phyloP scores from a whole-genome alignment of 2,329 filamentous ascomycete genomes.

The Diaporthe ilicicola region DNA sequence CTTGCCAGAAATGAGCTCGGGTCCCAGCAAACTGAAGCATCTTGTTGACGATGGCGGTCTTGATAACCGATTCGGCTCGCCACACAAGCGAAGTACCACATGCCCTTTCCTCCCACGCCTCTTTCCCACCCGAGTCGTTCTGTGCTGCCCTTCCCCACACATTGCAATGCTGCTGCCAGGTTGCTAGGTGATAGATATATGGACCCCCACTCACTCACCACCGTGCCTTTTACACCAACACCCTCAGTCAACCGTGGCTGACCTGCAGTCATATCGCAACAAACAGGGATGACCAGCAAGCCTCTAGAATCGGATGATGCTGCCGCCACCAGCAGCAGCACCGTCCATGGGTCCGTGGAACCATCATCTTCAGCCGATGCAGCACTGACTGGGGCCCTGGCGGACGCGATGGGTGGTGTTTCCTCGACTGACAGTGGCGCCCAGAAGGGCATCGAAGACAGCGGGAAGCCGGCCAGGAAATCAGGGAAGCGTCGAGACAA shows the following conservation, averaged over 20 bases:
- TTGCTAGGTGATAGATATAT: background rate
- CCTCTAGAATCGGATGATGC: background rate
- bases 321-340: background rate
- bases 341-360: background rate
- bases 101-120: background rate
- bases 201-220: background rate
- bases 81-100: conserved; percentile 25
- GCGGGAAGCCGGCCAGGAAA: background rate
- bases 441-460: background rate
- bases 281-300: conserved; percentile 12
- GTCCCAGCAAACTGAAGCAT: background rate
- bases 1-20: background rate
- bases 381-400: background rate
- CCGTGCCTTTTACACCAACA: background rate
- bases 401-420: conserved; percentile 4
- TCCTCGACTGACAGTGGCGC: background rate
- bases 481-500: background rate
- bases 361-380: conserved; percentile 1
- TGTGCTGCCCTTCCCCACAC: background rate
- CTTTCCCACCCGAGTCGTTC: background rate
- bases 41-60: background rate
- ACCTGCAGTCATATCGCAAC: background rate
- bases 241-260: background rate
- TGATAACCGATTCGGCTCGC: background rate
- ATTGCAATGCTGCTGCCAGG: background rate